Percentiles rank a stretch among this genome's conserved stretches.
phyloP scores from a whole-genome alignment of 805 yeast species.

The Wickerhamiella lipophila region DNA sequence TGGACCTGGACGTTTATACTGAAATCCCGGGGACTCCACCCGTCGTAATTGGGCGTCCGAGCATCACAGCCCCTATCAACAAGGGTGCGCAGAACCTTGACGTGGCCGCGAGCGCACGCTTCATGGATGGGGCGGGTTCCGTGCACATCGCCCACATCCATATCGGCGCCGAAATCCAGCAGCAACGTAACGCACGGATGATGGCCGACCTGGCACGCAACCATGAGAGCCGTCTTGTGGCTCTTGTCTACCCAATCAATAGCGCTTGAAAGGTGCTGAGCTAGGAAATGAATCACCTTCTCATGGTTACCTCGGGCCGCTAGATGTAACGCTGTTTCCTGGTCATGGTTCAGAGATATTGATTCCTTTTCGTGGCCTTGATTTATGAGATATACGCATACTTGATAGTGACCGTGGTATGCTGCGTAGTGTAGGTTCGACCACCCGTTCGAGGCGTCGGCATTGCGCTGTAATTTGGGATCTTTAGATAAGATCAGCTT shows the following conservation, averaged over 20 bases:
- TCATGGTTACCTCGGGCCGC: conserved; percentile 53
- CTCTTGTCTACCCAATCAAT: conserved; percentile 46
- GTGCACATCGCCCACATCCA: conserved; percentile 53
- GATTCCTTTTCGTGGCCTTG: conserved; percentile 45
- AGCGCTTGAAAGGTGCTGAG: conserved; percentile 49
- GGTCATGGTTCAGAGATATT: conserved; percentile 39
- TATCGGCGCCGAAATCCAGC: conserved; percentile 64
- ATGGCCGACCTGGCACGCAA: conserved; percentile 48
- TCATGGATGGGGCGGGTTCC: conserved; percentile 80
- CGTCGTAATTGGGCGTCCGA: conserved; percentile 39
- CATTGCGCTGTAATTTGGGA: conserved; percentile 56
- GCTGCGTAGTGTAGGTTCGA: conserved; percentile 72
- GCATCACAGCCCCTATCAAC: conserved; percentile 40
- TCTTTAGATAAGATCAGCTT: conserved; percentile 51
- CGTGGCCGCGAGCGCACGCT: conserved; percentile 59
- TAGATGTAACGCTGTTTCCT: conserved; percentile 57
- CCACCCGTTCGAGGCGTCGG: conserved; percentile 69
- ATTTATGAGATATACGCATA: conserved; percentile 44
- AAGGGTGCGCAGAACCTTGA: conserved; percentile 43
- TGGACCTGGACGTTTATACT: conserved; percentile 43
- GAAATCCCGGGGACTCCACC: conserved; percentile 54
- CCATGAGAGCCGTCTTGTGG: conserved; percentile 40
- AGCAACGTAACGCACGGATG: conserved; percentile 51
- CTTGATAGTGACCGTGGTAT: conserved; percentile 53
- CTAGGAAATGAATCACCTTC: conserved; percentile 58